phyloP scores from a whole-genome alignment of 352 stramenopile genomes.

The Thalassiosira mediterranea region DNA sequence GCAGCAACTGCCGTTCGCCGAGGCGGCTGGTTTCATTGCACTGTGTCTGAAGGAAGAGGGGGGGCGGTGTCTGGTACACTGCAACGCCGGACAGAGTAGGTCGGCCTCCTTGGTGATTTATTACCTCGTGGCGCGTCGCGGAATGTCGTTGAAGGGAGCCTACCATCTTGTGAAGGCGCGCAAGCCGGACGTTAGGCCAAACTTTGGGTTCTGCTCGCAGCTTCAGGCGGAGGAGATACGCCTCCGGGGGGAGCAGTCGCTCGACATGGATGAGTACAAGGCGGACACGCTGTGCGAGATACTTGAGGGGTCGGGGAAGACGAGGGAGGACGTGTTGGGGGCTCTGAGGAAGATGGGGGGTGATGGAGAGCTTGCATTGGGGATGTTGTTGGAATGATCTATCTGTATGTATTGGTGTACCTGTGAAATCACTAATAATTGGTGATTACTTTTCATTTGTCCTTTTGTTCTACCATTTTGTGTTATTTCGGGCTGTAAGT shows the following conservation, averaged over 20 bases:
- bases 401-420: neutral
- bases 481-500: too few species aligned
- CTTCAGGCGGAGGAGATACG: neutral
- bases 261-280: constrained; percentile 3
- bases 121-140: neutral
- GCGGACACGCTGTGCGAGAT: neutral
- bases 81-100: constrained; percentile 1
- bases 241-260: neutral
- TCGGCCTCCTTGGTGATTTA: neutral
- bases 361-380: constrained; percentile 1
- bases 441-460: too few species aligned
- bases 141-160: neutral
- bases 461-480: too few species aligned
- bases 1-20: neutral
- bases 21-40: neutral
- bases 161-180: neutral
- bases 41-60: neutral
- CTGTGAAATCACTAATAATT: too few species aligned
- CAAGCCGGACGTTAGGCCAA: constrained; percentile 1
- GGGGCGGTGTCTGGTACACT: constrained; percentile 4
- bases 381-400: neutral
- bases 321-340: neutral
- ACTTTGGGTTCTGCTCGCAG: constrained; percentile 7
- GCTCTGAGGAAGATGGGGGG: neutral
- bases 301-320: constrained; percentile 1